Evolutionary conservation across 495 filamentous ascomycete genomes (phyloP), one percentile per base, ranked within the genome.

Genomic region (Neurospora tetraspora): DNA sequence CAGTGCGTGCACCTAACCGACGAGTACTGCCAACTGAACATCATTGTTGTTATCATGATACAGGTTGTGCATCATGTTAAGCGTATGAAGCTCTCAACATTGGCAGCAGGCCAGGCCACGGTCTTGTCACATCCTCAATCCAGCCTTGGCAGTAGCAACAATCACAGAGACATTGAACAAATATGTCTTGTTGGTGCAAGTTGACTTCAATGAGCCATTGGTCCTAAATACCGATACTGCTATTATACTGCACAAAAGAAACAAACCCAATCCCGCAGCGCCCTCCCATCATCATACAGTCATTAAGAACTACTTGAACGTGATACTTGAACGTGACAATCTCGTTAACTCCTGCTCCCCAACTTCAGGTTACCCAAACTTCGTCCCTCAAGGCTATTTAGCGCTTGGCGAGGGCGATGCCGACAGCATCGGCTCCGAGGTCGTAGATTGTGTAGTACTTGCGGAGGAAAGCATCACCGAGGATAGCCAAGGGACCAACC

Each of bases 381-480:
- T 65, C 27, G 23, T 65, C 23, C 23, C 23, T 16, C 38, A 20
- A 34, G 39, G 42, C 36, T 4, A 20, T 61, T 69, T 73, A 76
- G 39, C 53, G 87, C 83, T 94, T 94, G 74, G 95, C 85, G 85
- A 91, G 89, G 75, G 95, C 96, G 78, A 99, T 88, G 74, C 94
- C 94, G 72, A 99, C 92, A 70, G 89, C 89, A 78, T 89, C 86
- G 84, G 92, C 91, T 72, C 92, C 93, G 45, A 97, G 85, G 82
- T 99, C 92, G 79, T 98, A 99, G 78, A 98, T 91, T 73, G 93
- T 97, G 88, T 98, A 99, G 90, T 92, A 99, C 83, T 86, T 93
- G 82, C 96, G 89, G 80, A 99, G 89, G 92, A 99, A 99, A 68
- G 96, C 91, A 82, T 99, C 96, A 77, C 96, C 96, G 39, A 99